phyloP scores from a whole-genome alignment of 1,284 basidiomycete genomes.

The Tilletia horrida region DNA sequence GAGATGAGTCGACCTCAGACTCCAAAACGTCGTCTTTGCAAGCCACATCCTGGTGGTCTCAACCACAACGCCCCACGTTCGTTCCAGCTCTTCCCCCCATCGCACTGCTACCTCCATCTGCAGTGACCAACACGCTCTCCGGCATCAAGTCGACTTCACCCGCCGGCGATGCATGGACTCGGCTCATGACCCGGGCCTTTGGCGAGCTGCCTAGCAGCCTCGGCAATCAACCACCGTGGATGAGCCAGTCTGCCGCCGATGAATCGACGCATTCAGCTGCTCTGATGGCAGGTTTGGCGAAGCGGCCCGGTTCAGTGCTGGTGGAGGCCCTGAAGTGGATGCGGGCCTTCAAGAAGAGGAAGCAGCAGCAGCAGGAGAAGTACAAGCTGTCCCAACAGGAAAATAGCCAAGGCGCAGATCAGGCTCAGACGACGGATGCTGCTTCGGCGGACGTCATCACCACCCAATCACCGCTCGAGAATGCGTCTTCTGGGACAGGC shows the following conservation, averaged over 20 bases:
- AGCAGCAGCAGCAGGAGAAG: no score
- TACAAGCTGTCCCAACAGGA: no score
- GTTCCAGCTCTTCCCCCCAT: not conserved
- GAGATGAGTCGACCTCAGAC: not conserved
- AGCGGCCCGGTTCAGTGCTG: not conserved
- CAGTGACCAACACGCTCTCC: slow-evolving; percentile 2
- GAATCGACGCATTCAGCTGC: no score
- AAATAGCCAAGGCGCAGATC: not conserved
- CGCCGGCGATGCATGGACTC: slow-evolving; percentile 9
- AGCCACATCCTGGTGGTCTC: not conserved
- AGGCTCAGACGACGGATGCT: not conserved
- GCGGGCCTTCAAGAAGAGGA: not conserved
- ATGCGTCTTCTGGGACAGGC: no score
- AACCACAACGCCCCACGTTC: not conserved
- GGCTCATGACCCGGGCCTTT: slow-evolving; percentile 8
- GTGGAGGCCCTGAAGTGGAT: slow-evolving; percentile 12
- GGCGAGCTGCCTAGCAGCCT: not conserved
- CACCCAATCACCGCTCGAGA: no score
- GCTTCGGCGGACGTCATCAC: no score
- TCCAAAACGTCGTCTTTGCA: not conserved
- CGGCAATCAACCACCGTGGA: not conserved
- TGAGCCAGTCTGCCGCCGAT: not conserved
- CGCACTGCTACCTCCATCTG: slow-evolving; percentile 2
- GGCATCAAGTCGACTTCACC: not conserved
- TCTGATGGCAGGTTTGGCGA: not conserved